Evolutionary conservation across 306 rosid species (phyloP).

Genomic region (Leucaena leucocephala): DNA sequence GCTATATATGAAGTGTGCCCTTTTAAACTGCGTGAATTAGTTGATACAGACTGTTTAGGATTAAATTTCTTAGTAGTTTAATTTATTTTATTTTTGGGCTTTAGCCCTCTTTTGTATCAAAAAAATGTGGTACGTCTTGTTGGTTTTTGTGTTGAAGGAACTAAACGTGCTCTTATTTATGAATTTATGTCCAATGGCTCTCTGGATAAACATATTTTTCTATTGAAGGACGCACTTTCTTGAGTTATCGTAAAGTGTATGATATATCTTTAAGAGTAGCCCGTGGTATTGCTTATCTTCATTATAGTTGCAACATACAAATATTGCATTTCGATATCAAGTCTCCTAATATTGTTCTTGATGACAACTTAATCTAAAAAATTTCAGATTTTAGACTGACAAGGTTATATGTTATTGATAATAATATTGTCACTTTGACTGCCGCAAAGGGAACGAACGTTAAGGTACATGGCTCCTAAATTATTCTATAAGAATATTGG

Average conservation of each 20-base stretch:
- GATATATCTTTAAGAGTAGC: background rate
- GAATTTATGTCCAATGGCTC: background rate
- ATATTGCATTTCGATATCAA: background rate
- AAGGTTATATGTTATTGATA: too few species aligned
- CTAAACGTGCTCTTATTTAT: slow-evolving; percentile 14
- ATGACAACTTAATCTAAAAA: too few species aligned
- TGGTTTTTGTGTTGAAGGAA: slow-evolving; percentile 30
- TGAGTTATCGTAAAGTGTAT: too few species aligned
- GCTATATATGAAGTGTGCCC: too few species aligned
- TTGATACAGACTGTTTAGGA: too few species aligned
- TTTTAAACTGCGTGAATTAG: too few species aligned
- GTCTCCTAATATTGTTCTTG: background rate
- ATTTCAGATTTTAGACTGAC: background rate
- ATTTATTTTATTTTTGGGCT: too few species aligned
- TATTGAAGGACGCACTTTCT: too few species aligned
- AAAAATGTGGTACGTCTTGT: background rate
- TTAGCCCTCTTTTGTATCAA: too few species aligned
- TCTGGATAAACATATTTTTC: too few species aligned
- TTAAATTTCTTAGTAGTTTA: too few species aligned
- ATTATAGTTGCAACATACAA: background rate
- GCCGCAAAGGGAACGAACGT: background rate
- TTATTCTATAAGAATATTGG: background rate
- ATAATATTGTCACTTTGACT: background rate
- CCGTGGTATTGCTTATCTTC: background rate
- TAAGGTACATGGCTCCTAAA: background rate